Conservation (phyloP, 2,329 filamentous ascomycete species). For the Ceratocystis colombiana region DNA sequence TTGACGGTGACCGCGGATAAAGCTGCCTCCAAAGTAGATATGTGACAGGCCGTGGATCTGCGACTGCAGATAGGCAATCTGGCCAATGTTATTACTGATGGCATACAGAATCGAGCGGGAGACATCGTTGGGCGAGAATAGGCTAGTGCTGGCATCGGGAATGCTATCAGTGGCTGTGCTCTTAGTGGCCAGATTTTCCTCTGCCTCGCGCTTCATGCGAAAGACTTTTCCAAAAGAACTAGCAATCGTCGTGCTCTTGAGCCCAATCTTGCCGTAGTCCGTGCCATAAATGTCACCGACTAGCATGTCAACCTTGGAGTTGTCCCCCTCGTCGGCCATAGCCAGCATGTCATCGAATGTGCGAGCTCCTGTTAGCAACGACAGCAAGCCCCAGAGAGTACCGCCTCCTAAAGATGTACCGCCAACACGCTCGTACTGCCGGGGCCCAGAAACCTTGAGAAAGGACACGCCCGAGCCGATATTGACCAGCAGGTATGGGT, state of each 20-base stretch:
- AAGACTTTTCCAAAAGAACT: constrained; percentile 96
- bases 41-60: constrained; percentile 84
- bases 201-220: constrained; percentile 77
- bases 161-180: constrained; percentile 64
- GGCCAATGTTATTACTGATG: constrained; percentile 94
- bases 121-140: constrained; percentile 75
- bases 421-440: constrained; percentile 79
- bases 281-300: constrained; percentile 97
- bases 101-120: constrained; percentile 87
- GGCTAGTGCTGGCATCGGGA: constrained; percentile 40
- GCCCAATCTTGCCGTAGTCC: constrained; percentile 89
- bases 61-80: constrained; percentile 94
- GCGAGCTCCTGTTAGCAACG: constrained; percentile 79
- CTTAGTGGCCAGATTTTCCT: constrained; percentile 55
- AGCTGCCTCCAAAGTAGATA: constrained; percentile 96
- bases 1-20: constrained; percentile 90
- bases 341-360: constrained; percentile 98
- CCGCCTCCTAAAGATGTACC: constrained; percentile 91
- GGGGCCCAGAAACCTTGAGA: constrained; percentile 88
- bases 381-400: constrained; percentile 93
- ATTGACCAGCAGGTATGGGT: constrained; percentile 95
- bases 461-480: constrained; percentile 96
- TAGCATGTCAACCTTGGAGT: constrained; percentile 86
- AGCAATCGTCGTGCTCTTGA: constrained; percentile 92
- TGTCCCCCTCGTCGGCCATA: constrained; percentile 84